Percentiles rank a stretch among this genome's conserved stretches.
These are phyloP conservation scores for Leccinum incarnatum DNA, from an alignment of 768 basidiomycete genomes.

Conservation along the genomic window DNA sequence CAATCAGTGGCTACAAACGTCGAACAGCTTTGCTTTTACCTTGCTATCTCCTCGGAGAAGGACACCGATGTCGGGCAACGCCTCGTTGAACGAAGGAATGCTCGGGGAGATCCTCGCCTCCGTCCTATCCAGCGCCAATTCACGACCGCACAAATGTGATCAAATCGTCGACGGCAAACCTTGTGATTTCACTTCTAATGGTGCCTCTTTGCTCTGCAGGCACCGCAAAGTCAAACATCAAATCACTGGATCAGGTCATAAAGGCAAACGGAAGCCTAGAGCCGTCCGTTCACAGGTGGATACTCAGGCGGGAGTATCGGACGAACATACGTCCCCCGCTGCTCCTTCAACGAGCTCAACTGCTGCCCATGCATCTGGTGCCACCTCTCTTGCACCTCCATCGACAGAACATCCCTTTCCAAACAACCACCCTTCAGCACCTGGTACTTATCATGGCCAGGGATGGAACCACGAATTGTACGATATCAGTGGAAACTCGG, in stretches of 20 bases:
- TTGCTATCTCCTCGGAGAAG: slow-evolving; percentile 39
- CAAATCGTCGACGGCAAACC: no score
- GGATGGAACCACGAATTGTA: neutral
- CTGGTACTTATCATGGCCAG: neutral
- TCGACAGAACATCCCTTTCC: neutral
- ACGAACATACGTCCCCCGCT: no score
- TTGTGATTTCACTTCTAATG: no score
- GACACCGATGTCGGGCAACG: slow-evolving; percentile 9
- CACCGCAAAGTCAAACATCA: no score
- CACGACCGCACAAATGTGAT: no score
- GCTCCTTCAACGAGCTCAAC: no score
- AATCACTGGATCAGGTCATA: no score
- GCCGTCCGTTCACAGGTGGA: no score
- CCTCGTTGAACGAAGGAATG: slow-evolving; percentile 24
- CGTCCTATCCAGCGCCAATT: no score
- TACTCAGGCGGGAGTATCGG: no score
- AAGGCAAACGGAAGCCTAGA: no score
- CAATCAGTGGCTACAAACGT: slow-evolving; percentile 58
- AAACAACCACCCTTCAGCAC: neutral
- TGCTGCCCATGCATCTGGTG: neutral
- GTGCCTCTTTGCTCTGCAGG: no score
- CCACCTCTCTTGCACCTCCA: neutral
- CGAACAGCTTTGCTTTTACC: slow-evolving; percentile 54
- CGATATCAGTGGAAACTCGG: neutral
- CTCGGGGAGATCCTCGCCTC: slow-evolving; percentile 23